These are phyloP conservation scores for Centella asiatica DNA, from an alignment of 129 eudicot species.

Conservation along the genomic window DNA sequence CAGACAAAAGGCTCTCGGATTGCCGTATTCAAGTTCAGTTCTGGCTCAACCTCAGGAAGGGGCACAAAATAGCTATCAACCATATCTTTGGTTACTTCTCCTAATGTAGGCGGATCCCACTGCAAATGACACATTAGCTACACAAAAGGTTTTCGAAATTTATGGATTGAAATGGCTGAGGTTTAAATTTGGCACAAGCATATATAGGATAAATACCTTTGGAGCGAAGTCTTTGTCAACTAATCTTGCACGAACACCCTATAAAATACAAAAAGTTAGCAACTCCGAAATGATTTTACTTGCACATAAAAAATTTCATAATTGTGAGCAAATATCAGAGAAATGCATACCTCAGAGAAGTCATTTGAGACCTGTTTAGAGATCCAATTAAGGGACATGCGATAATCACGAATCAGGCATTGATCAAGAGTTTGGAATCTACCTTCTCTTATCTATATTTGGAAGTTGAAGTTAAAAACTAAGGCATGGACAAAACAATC, in stretches of 20 bases:
- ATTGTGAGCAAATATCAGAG: neutral
- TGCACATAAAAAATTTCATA: neutral
- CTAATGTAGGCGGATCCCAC: constrained; percentile 72
- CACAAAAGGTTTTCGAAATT: neutral
- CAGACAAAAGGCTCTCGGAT: constrained; percentile 66
- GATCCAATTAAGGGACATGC: constrained; percentile 47
- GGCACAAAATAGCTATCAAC: constrained; percentile 51
- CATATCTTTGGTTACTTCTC: constrained; percentile 73
- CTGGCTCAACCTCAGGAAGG: constrained; percentile 45
- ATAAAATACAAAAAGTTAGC: neutral
- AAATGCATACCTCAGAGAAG: constrained; percentile 58
- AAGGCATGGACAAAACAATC: neutral
- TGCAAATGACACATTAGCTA: constrained; percentile 22
- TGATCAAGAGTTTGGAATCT: constrained; percentile 79
- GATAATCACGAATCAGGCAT: constrained; percentile 70
- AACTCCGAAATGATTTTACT: neutral
- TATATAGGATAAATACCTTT: constrained; percentile 36
- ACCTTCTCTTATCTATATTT: constrained; percentile 69
- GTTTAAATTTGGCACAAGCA: neutral
- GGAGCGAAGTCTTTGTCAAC: constrained; percentile 91
- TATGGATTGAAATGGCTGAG: neutral
- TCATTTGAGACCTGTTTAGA: constrained; percentile 58
- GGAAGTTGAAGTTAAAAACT: neutral
- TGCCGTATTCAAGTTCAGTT: constrained; percentile 65
- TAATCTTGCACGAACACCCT: constrained; percentile 91